Evolutionary conservation across 306 rosid species (phyloP), one percentile per base, ranked within the genome.

Genomic region (Castanea crenata): DNA sequence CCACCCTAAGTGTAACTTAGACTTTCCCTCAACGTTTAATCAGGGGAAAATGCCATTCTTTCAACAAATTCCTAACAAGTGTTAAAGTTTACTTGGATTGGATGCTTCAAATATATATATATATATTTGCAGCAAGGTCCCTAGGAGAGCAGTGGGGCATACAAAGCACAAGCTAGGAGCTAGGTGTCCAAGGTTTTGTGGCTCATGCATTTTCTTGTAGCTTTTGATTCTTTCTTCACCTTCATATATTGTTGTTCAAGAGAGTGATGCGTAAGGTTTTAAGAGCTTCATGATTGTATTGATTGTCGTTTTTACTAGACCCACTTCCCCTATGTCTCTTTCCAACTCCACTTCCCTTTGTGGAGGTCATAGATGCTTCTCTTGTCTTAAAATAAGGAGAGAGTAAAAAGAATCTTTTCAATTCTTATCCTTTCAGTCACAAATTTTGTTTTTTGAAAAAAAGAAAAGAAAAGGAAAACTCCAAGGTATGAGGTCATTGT

Each of bases 321-420:
- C 80, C 71, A 81, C 80, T 75, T 68, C 38, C 57, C 14, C 29
- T 44, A 35, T 56, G 84, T 82, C 90, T 76, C 85, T 82, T 80
- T 76, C 81, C 49, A 14, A 62, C 41, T 61, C 79, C 76, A 75
- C 80, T 76, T 52, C 75, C 63, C 55, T 23, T 54, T 69, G 80
- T 79, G 76, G 74, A 77, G 57, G 61, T 65, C 55, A 38, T 62
- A 31, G 79, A 87, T 59, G 57, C 76, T 80, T 80, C 78, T 69
- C 73, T 3, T 65, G 79, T 80, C 82, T 71, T 55, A n/a, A 23
- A 31, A 56, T 35, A 74, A 5, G 54, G 21, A 46, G 44, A 78
- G 71, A 65, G 71, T 10, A 61, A 35, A 31, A 31, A 71, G 58
- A 44, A 51, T 61, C 21, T 61, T 73, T 20, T 52, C 65, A 71